Evolutionary conservation across 2,329 filamentous ascomycete species (phyloP).

Genomic region (Elsinoe batatas): DNA sequence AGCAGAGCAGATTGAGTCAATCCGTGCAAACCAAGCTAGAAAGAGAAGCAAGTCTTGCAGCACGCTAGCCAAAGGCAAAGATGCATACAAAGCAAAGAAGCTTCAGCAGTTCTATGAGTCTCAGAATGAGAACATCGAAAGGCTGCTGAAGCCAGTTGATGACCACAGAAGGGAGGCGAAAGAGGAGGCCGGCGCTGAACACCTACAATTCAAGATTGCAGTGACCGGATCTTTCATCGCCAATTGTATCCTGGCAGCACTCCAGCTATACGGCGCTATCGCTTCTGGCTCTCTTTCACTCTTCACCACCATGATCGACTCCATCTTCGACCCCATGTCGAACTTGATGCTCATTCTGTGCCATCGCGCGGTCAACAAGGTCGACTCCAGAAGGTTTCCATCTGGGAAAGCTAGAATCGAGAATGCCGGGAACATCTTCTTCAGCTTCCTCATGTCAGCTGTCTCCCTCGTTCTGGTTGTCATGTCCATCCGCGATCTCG

Average conservation of each 20-base stretch:
- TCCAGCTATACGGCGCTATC: conserved; percentile 84
- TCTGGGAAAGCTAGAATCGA: conserved; percentile 90
- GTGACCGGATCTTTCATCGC: conserved; percentile 62
- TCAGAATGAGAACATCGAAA: conserved; percentile 90
- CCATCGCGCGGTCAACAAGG: conserved; percentile 76
- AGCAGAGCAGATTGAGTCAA: conserved; percentile 59
- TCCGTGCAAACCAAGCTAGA: conserved; percentile 69
- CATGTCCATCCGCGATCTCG: conserved; percentile 66
- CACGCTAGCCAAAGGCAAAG: conserved; percentile 34
- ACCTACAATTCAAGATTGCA: conserved; percentile 63
- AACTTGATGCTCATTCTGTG: conserved; percentile 81
- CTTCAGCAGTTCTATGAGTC: conserved; percentile 75
- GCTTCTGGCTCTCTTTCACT: conserved; percentile 85
- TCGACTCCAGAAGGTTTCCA: conserved; percentile 78
- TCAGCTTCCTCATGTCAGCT: conserved; percentile 90
- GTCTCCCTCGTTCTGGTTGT: conserved; percentile 90
- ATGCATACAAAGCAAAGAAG: conserved; percentile 41
- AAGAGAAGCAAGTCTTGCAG: conserved; percentile 47
- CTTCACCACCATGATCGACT: conserved; percentile 95
- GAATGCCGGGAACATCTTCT: conserved; percentile 89
- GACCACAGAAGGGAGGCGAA: conserved; percentile 76
- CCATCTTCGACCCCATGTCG: conserved; percentile 83
- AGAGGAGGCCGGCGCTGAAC: conserved; percentile 70
- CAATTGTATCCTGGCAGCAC: conserved; percentile 64
- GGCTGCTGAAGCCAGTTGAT: conserved; percentile 83